Evolutionary conservation across 805 yeast genomes (phyloP), one percentile per base, ranked within the genome.

Genomic region (Zygotorulaspora sp.): DNA sequence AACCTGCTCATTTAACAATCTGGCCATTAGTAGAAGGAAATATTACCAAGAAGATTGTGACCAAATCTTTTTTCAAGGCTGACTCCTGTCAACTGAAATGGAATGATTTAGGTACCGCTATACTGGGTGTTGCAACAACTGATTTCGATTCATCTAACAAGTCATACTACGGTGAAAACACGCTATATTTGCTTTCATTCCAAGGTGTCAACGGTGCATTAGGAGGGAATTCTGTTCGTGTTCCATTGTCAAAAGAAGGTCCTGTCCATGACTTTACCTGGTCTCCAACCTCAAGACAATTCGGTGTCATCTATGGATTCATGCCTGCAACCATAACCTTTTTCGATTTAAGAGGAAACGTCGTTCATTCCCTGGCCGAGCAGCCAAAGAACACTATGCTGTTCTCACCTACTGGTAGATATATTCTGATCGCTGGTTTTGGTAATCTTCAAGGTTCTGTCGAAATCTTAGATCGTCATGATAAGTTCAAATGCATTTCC

Each of bases 371-470:
- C 1, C 72, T 92, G 54, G 90, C 96, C 15, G 80, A 84, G 26
- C 84, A 85, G 31, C 82, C 97, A 37, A 80, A 92, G 60, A 92
- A 92, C 66, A 86, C 96, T 20, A 77, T 92, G 49, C 65, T 82
- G 47, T 92, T 85, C 63, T 88, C 97, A 6, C 98, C 98, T 5
- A 95, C 89, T 56, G 97, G 94, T 25, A 78, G 85, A 52, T 90
- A 78, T 54, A 80, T 94, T 34, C 70, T 92, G 44, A 90, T 89
- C 45, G 97, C 96, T 7, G 99, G 99, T 3, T 92, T 92, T 65
- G 99, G 99, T 53, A 92, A 92, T 64, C 75, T 92, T 61, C 97
- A 90, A 68, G 99, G 99, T 44, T 78, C 89, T 11, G 94, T 92
- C 41, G 97, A 94, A 61, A 82, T 92, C 44, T 80, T 88, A 58